Evolutionary conservation across 2,329 filamentous ascomycete species (phyloP), one percentile per base, ranked within the genome.

Genomic region (Dactylellina cionopaga): DNA sequence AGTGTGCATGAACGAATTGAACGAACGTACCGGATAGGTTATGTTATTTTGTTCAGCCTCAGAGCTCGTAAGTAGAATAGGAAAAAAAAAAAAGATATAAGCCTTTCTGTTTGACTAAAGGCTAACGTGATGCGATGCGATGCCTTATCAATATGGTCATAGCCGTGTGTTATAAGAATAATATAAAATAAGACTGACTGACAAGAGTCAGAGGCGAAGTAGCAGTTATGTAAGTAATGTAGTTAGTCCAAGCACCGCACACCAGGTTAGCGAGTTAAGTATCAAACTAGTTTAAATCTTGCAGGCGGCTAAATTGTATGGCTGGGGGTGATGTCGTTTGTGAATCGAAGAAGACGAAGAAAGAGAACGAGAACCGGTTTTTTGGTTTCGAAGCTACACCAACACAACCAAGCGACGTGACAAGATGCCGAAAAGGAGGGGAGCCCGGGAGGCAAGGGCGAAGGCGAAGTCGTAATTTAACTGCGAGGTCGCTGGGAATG

Each of bases 401-500:
- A 19, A 19, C 41, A 22, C 19, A 24, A 27, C 19, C 22, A 13
- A 47, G 5, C 15, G n/a, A 19, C 41, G 41, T n/a, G 9, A 25
- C 15, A 5, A 27, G 19, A 47, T 11, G 27, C 9, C 46, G 10
- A 51, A 27, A 27, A 31, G 17, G 13, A 11, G 47, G 25, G 9
- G 19, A 47, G 41, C 31, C 15, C 24, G 47, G 65, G 43, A 64
- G 66, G 66, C 66, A 71, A 71, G 66, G 58, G 66, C 66, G 25
- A 56, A 31, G n/a, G 39, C 51, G 58, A 63, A 71, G 58, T 71
- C 66, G 66, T 71, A 71, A 71, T 71, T 66, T 63, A 71, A 63
- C 44, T 49, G 43, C 49, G 51, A 63, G n/a, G 58, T 58, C 47
- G 37, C 66, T 71, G 49, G n/a, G 66, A 63, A 46, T 63, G 65